phyloP scores from a whole-genome alignment of 1,139 yeast species.

The Debaryomycetaceae sp. region DNA sequence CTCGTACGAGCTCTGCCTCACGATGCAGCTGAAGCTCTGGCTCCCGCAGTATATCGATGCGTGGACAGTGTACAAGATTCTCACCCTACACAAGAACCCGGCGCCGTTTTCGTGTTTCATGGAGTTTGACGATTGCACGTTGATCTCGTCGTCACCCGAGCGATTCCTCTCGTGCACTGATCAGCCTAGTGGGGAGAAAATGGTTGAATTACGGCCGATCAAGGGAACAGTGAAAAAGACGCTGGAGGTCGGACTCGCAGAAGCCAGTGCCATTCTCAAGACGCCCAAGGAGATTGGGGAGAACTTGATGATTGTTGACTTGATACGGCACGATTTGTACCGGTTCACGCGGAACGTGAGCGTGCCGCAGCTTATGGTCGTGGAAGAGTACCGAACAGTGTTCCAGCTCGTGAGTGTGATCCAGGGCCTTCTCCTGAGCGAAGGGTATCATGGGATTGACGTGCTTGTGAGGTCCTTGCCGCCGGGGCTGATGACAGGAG shows the following conservation, averaged over 20 bases:
- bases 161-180: slow-evolving; percentile 76
- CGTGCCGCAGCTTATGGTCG: slow-evolving; percentile 75
- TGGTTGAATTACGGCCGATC: slow-evolving; percentile 82
- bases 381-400: slow-evolving; percentile 87
- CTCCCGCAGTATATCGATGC: slow-evolving; percentile 38
- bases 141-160: slow-evolving; percentile 91
- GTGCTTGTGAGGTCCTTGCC: slow-evolving; percentile 72
- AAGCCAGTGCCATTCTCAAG: slow-evolving; percentile 55
- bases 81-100: slow-evolving; percentile 62
- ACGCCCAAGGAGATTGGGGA: slow-evolving; percentile 95
- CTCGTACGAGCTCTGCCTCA: slow-evolving; percentile 87
- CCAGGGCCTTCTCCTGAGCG: slow-evolving; percentile 41
- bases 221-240: slow-evolving; percentile 86
- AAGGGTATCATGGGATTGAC: slow-evolving; percentile 60
- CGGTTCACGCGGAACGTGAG: slow-evolving; percentile 56
- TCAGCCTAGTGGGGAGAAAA: slow-evolving; percentile 14
- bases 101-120: slow-evolving; percentile 86
- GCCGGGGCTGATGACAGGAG: slow-evolving; percentile 99
- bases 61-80: slow-evolving; percentile 73
- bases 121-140: slow-evolving; percentile 56
- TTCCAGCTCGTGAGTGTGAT: slow-evolving; percentile 89
- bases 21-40: slow-evolving; percentile 60
- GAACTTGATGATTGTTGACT: slow-evolving; percentile 91
- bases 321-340: slow-evolving; percentile 84
- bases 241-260: slow-evolving; percentile 35